Conservation (phyloP, 1,284 basidiomycete genomes). For the Leccinum cinnamomeum region DNA sequence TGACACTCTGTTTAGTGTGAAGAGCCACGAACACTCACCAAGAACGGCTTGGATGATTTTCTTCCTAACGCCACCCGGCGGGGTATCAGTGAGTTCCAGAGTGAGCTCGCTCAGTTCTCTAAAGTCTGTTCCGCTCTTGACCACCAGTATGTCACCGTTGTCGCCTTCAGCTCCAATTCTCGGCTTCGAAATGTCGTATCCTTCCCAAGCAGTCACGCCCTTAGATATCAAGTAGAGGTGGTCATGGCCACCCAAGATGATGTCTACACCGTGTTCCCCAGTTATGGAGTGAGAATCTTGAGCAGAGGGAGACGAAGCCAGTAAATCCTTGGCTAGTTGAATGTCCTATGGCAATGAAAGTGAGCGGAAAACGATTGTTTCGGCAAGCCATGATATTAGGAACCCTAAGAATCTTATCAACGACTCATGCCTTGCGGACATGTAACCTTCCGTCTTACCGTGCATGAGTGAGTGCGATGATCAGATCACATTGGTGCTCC, state of each 20-base stretch:
- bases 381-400: conserved; percentile 34
- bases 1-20: not conserved
- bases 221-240: conserved; percentile 84
- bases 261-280: conserved; percentile 75
- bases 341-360: conserved; percentile 48
- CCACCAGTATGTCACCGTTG: conserved; percentile 65
- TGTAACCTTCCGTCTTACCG: conserved; percentile 36
- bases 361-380: conserved; percentile 25
- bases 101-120: conserved; percentile 79
- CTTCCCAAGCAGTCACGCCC: conserved; percentile 74
- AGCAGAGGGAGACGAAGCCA: conserved; percentile 57
- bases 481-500: conserved; percentile 58
- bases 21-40: conserved; percentile 40
- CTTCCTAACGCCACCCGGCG: conserved; percentile 62
- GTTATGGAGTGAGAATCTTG: conserved; percentile 47
- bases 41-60: conserved; percentile 65
- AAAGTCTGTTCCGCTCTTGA: conserved; percentile 93
- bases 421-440: not conserved
- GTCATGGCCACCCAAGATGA: conserved; percentile 89
- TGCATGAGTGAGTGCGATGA: conserved; percentile 71
- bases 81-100: conserved; percentile 64
- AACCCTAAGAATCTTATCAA: conserved; percentile 31
- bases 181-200: conserved; percentile 55
- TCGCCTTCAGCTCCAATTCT: conserved; percentile 77
- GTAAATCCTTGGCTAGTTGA: conserved; percentile 58